Evolutionary conservation across 768 basidiomycete species (phyloP).

Genomic region (Sutorius australiensis): DNA sequence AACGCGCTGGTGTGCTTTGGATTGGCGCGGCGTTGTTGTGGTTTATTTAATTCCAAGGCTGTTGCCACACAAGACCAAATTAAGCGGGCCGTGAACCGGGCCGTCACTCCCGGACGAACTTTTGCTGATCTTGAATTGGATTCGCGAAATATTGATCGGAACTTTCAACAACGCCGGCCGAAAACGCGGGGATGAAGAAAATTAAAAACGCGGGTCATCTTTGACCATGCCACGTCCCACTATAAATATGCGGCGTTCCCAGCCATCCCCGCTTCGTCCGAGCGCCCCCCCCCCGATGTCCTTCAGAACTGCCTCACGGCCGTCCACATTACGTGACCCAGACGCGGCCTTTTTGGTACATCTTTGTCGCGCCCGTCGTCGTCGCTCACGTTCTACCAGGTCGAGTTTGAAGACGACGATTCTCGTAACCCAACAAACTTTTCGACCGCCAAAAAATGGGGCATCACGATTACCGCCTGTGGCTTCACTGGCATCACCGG

Average conservation of each 20-base stretch:
- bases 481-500: constrained; percentile 32
- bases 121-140: constrained; percentile 10
- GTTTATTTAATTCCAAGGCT: constrained; percentile 25
- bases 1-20: background rate
- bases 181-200: constrained; percentile 4
- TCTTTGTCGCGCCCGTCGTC: background rate
- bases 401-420: constrained; percentile 40
- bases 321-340: constrained; percentile 16
- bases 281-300: constrained; percentile 8
- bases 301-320: constrained; percentile 3
- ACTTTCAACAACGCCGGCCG: background rate
- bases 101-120: constrained; percentile 4
- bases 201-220: background rate
- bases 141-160: constrained; percentile 13
- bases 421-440: constrained; percentile 40
- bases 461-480: constrained; percentile 35
- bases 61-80: constrained; percentile 21
- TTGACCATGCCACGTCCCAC: constrained; percentile 9
- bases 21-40: constrained; percentile 28
- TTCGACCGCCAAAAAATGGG: constrained; percentile 39
- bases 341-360: constrained; percentile 15
- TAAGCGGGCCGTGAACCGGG: constrained; percentile 1
- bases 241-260: constrained; percentile 11
- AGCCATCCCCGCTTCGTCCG: background rate
- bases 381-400: constrained; percentile 22